Base-by-base conservation (phyloP, 768 basidiomycete species). In the Lactarius sp. region DNA sequence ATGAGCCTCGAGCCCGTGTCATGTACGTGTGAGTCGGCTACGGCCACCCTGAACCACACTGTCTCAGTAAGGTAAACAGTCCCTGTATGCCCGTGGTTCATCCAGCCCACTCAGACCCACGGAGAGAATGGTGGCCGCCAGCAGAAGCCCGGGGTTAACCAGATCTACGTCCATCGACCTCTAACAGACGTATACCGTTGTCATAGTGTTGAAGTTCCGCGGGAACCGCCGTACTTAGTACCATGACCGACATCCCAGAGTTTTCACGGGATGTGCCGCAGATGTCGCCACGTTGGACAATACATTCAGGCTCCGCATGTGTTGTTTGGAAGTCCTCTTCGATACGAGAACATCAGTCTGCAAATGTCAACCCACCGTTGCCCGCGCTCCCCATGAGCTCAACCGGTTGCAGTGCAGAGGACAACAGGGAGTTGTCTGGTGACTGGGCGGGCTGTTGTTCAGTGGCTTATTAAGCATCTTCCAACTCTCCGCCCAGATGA, bases 141-240 rank as follows among this genome's bases (percentile, higher is more conserved):
- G 39, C 39, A 41, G 39, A 44, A 18, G 16, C 31, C 31, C 18
- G 22, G 9, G 44, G 22, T 54, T 31, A 31, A 51, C 22, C 33
- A 52, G 20, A 27, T 36, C 14, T 20, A 52, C 22, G 12, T 18
- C 33, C 56, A 14, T 46, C 33, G 20, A 51, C 33, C 31, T 27
- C 22, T 44, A 44, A 18, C 42, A 44, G 42, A 42, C 60, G 22
- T 50, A 47, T 50, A 47, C n/a, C 16, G 58, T 56, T 50, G 60
- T 54, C 60, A 61, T 56, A 44, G 47, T 22, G 53, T 27, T 50
- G 37, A 47, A 20, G 5, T 20, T 20, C 7, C 20, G 27, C 33
- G 8, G 54, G 20, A 51, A 53, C 34, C 22, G 4, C 16, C 22
- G 2, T 14, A 36, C 27, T 20, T 2, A 22, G 27, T 27, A 27